Conservation (phyloP, 768 basidiomycete genomes). For the Trametes punicea region DNA sequence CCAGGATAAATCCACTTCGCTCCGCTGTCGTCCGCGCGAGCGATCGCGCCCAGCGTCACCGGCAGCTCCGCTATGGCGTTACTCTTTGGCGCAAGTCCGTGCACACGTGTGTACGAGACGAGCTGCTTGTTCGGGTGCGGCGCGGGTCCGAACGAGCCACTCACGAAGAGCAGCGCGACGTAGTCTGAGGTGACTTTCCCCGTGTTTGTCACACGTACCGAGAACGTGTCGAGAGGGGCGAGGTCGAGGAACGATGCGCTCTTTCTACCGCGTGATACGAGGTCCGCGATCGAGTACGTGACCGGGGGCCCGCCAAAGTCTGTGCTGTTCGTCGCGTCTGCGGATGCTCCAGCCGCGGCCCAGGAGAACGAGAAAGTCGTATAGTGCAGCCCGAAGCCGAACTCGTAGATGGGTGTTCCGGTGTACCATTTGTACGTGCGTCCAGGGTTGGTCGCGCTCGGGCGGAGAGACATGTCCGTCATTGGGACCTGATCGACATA, state of each 20-base stretch:
- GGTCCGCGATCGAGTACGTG: constrained; percentile 40
- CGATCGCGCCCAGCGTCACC: constrained; percentile 47
- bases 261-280: constrained; percentile 30
- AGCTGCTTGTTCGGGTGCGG: constrained; percentile 53
- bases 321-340: neutral
- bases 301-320: constrained; percentile 23
- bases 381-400: constrained; percentile 54
- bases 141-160: constrained; percentile 44
- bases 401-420: constrained; percentile 48
- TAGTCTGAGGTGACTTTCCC: constrained; percentile 51
- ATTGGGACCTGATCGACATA: constrained; percentile 48
- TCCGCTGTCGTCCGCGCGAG: constrained; percentile 45
- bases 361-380: constrained; percentile 47
- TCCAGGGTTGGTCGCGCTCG: constrained; percentile 46
- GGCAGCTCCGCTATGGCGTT: constrained; percentile 34
- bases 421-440: constrained; percentile 60
- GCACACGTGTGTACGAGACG: constrained; percentile 45
- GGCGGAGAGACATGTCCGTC: constrained; percentile 57
- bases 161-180: constrained; percentile 51
- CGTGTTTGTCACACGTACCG: constrained; percentile 46
- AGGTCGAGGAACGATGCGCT: constrained; percentile 36
- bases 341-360: constrained; percentile 19
- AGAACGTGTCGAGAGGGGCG: constrained; percentile 46
- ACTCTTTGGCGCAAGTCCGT: constrained; percentile 30
- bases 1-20: constrained; percentile 46